Conservation (phyloP, 495 filamentous ascomycete species). For the Penicillium soppii region DNA sequence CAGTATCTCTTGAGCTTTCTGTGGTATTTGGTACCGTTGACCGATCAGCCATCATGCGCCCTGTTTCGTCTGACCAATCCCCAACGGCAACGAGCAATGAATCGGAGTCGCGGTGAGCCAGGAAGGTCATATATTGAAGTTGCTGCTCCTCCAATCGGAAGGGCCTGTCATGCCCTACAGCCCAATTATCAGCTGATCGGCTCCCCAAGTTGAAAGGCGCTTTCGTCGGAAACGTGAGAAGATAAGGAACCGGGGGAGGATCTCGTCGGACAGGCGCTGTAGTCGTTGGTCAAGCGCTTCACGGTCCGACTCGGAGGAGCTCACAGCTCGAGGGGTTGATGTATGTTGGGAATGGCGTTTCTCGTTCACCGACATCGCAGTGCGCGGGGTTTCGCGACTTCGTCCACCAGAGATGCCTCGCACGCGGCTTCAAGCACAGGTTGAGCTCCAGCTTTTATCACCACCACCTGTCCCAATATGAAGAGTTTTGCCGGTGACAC, state of each 20-base stretch:
- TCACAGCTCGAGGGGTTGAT: slow-evolving; percentile 22
- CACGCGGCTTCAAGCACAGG: slow-evolving; percentile 6
- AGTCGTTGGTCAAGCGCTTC: slow-evolving; percentile 41
- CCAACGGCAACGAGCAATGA: slow-evolving; percentile 48
- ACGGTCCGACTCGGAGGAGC: slow-evolving; percentile 26
- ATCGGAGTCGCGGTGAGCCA: slow-evolving; percentile 47
- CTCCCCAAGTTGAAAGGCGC: slow-evolving; percentile 39
- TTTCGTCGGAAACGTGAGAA: slow-evolving; percentile 48
- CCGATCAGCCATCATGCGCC: slow-evolving; percentile 45
- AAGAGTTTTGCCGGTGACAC: slow-evolving; percentile 7
- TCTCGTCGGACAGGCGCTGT: slow-evolving; percentile 42
- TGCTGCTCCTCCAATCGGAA: slow-evolving; percentile 49
- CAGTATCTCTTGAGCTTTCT: slow-evolving; percentile 20
- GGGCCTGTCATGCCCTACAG: slow-evolving; percentile 45
- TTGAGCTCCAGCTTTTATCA: background rate
- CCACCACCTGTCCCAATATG: background rate
- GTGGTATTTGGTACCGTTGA: slow-evolving; percentile 35
- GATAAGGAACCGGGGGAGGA: slow-evolving; percentile 50
- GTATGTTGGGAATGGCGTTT: slow-evolving; percentile 31
- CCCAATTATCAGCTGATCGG: slow-evolving; percentile 48
- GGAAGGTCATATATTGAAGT: slow-evolving; percentile 56
- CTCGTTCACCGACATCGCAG: slow-evolving; percentile 50
- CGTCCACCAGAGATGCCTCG: slow-evolving; percentile 20
- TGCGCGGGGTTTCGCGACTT: slow-evolving; percentile 24
- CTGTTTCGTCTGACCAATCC: slow-evolving; percentile 53